These are phyloP conservation scores for Fibroporia radiculosa DNA, from an alignment of 768 basidiomycete species.

Conservation along the genomic window DNA sequence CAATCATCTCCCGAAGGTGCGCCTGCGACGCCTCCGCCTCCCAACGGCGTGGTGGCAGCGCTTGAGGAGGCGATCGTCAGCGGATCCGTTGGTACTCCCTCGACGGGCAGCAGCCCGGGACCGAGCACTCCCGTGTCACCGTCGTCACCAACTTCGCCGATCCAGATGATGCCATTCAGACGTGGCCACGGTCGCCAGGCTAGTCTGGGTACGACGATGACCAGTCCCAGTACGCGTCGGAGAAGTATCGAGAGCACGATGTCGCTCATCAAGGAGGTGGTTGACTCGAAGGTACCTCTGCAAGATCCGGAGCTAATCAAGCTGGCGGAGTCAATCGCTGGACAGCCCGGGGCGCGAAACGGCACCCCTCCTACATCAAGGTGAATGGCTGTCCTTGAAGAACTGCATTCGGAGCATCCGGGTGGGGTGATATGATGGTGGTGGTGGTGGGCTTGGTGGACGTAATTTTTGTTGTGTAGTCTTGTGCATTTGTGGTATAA, in stretches of 20 bases:
- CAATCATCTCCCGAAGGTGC: conserved; percentile 53
- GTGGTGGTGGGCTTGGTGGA: too few relatives aligned
- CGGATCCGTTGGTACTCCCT: conserved; percentile 12
- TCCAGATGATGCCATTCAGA: conserved; percentile 41
- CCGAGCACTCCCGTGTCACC: conserved; percentile 37
- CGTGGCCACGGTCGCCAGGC: conserved; percentile 71
- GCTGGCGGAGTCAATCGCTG: conserved; percentile 20
- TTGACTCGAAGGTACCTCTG: conserved; percentile 51
- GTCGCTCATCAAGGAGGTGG: conserved; percentile 88
- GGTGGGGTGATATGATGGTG: too few relatives aligned
- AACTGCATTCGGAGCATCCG: too few relatives aligned
- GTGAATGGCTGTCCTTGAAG: too few relatives aligned
- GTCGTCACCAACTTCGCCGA: conserved; percentile 35
- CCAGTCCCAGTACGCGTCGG: conserved; percentile 87
- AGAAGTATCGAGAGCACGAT: conserved; percentile 94
- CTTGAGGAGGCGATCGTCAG: conserved; percentile 23
- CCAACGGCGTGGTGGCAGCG: conserved; percentile 23
- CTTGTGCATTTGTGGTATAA: too few relatives aligned
- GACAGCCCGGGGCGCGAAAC: conserved; percentile 9
- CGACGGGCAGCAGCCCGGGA: conserved; percentile 20
- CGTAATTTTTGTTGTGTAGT: too few relatives aligned
- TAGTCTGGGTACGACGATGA: conserved; percentile 91
- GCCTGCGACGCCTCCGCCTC: conserved; percentile 20
- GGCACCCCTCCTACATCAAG: conserved; percentile 7
- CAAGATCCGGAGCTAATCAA: conserved; percentile 21